Base-by-base conservation (phyloP, 495 filamentous ascomycete species). In the Extremus antarcticus region DNA sequence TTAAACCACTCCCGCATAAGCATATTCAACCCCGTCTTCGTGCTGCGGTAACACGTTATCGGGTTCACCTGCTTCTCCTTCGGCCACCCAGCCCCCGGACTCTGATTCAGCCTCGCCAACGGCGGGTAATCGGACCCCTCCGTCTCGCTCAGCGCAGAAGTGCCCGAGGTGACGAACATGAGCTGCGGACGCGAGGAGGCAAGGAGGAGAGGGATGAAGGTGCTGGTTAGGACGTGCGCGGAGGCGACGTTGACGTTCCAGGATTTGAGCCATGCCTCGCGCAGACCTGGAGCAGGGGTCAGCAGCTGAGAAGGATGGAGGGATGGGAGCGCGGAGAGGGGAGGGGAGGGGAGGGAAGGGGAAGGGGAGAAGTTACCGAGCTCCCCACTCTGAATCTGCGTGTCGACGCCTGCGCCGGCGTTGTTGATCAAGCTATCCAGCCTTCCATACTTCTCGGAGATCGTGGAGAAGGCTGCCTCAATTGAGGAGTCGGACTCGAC, bases 11-110 rank as follows among this genome's bases (percentile, higher is more conserved):
- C 75, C 29, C 73, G 68, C 79, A 84, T 81, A 66, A 83, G 35
- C 81, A 84, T 85, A 55, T 85, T 84, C 60, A 86, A 53, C 8
- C 75, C 81, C 0, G 78, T 74, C 69, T 86, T 85, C 24, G 68
- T 63, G 48, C 66, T 68, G 9, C 79, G 72, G 58, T 85, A 84
- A 1, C 70, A 66, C 0, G 65, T 53, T 1, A 70, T 40, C 11
- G 50, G 47, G 35, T 56, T 61, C 1, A 54, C 7, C 24, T 47
- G 16, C 16, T 43, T 25, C 11, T 23, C 22, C 57, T 76, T 77
- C 19, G 73, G 73, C 71, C 77, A 81, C 1, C 78, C 79, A 16
- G 68, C 67, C 0, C 64, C 54, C 0, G 73, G 72, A 10, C 56
- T 46, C 20, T 24, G 48, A 7, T 51, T 50, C 51, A 80, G 74